Percentiles rank a stretch among this genome's conserved stretches.
Conservation (phyloP, 345 rosid genomes). For the Litchi chinensis region DNA sequence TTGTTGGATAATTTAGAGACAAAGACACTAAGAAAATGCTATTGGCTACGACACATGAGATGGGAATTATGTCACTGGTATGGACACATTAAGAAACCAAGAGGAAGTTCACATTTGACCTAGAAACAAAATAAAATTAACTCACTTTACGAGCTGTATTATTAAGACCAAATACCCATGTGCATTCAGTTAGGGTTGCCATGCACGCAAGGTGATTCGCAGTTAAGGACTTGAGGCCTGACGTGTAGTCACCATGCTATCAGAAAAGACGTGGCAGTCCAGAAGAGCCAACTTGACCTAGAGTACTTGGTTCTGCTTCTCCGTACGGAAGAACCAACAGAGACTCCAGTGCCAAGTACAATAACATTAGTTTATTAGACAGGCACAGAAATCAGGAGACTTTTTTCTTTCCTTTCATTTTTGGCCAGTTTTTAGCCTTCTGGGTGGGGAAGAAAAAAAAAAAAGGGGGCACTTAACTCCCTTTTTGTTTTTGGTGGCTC, state of each 20-base stretch:
- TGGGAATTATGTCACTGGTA: not conserved
- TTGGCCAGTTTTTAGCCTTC: constrained; percentile 23
- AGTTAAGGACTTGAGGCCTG: constrained; percentile 47
- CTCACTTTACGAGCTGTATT: not conserved
- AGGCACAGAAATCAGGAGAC: constrained; percentile 30
- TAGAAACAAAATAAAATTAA: not conserved
- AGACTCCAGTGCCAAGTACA: constrained; percentile 62
- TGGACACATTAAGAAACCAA: not conserved
- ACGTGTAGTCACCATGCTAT: constrained; percentile 65
- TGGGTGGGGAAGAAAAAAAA: constrained; percentile 25
- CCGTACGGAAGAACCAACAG: constrained; percentile 53
- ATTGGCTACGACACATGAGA: not conserved
- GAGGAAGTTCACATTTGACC: not conserved
- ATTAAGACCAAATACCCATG: constrained; percentile 51
- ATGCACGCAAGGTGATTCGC: constrained; percentile 85
- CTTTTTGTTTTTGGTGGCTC: constrained; percentile 18
- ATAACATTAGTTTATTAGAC: constrained; percentile 30
- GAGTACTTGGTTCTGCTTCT: constrained; percentile 54
- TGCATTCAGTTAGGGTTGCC: constrained; percentile 81
- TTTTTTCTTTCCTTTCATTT: constrained; percentile 5
- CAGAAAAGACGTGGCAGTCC: constrained; percentile 56
- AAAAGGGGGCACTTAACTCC: constrained; percentile 47
- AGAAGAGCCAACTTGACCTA: constrained; percentile 72
- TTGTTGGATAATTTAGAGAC: not conserved
- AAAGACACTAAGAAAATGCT: not conserved